Evolutionary conservation across 2,329 filamentous ascomycete genomes (phyloP).

Genomic region (Colletotrichum filicis): DNA sequence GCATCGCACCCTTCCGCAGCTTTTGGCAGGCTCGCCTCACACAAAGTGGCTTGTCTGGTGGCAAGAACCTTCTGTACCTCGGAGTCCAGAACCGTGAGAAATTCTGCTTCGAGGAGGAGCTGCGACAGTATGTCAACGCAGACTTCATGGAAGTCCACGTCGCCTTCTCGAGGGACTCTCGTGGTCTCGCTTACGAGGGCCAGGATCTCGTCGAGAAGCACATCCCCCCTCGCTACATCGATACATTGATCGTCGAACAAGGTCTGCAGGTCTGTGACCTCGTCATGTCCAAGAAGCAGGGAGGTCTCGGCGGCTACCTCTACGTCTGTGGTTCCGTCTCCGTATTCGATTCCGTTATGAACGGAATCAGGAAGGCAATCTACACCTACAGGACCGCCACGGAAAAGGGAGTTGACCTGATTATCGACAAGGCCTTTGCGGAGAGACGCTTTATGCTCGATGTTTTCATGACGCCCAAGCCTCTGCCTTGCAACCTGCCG

Average conservation of each 20-base stretch:
- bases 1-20: conserved; percentile 64
- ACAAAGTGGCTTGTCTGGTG: conserved; percentile 46
- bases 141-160: conserved; percentile 63
- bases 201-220: conserved; percentile 60
- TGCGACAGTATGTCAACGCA: conserved; percentile 56
- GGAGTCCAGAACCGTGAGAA: conserved; percentile 64
- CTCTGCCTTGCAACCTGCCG: conserved; percentile 60
- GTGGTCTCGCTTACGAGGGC: conserved; percentile 57
- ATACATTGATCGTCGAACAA: conserved; percentile 62
- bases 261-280: conserved; percentile 62
- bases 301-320: conserved; percentile 50
- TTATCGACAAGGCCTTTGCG: conserved; percentile 64
- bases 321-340: conserved; percentile 42
- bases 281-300: conserved; percentile 67
- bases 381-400: conserved; percentile 63
- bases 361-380: conserved; percentile 63
- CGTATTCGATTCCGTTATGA: conserved; percentile 65
- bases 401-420: conserved; percentile 60
- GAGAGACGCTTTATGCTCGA: conserved; percentile 67
- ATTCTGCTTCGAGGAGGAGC: conserved; percentile 61
- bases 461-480: conserved; percentile 66
- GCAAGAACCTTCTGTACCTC: conserved; percentile 60
- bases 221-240: conserved; percentile 62
- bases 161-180: conserved; percentile 61
- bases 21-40: conserved; percentile 62